phyloP scores from a whole-genome alignment of 306 rosid genomes.

The Sicyos edulis region DNA sequence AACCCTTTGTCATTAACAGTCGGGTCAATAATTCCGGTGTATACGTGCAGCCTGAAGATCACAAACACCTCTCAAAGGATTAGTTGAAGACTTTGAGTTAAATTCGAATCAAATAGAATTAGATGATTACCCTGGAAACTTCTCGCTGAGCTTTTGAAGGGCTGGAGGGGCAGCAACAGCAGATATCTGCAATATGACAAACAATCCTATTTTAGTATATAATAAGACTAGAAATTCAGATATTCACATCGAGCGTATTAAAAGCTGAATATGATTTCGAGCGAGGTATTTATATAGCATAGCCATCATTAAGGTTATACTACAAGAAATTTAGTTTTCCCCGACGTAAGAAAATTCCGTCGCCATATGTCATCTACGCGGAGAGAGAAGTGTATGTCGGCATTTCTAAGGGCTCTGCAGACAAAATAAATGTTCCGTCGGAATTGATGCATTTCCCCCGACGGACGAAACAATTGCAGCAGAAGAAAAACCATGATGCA shows the following conservation, averaged over 20 bases:
- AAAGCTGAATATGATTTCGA: not conserved
- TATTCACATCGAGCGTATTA: not conserved
- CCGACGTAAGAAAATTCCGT: too few species aligned
- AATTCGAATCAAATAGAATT: not conserved
- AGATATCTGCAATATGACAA: slow-evolving; percentile 54
- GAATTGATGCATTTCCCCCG: too few species aligned
- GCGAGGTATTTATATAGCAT: too few species aligned
- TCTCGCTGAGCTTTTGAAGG: slow-evolving; percentile 84
- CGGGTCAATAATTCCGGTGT: slow-evolving; percentile 85
- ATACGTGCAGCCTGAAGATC: slow-evolving; percentile 64
- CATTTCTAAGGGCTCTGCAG: too few species aligned
- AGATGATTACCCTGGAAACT: slow-evolving; percentile 70
- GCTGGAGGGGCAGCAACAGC: slow-evolving; percentile 94
- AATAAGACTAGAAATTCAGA: not conserved
- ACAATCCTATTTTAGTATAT: not conserved
- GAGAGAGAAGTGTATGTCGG: too few species aligned
- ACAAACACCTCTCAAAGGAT: not conserved
- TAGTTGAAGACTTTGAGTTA: not conserved
- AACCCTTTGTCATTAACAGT: slow-evolving; percentile 82
- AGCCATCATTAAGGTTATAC: too few species aligned
- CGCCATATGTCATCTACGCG: too few species aligned
- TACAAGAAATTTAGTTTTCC: too few species aligned
- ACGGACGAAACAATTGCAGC: too few species aligned
- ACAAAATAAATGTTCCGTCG: too few species aligned
- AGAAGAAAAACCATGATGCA: too few species aligned